phyloP scores from a whole-genome alignment of 768 basidiomycete genomes.

The Tricholoma saponaceum region DNA sequence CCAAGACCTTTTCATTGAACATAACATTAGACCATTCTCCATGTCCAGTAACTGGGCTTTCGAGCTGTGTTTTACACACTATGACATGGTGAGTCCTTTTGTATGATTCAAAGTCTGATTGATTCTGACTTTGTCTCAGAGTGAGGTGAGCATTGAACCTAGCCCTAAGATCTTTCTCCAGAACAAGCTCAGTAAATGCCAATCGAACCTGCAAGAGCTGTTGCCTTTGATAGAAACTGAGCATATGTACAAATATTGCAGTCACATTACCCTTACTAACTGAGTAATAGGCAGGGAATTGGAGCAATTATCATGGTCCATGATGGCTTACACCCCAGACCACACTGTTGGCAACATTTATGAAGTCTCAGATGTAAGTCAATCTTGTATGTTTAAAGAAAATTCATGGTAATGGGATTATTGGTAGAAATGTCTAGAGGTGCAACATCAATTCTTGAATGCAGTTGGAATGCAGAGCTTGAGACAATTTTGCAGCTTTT shows the following conservation, averaged over 20 bases:
- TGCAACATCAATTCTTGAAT: conserved; percentile 56
- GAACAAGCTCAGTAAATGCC: conserved; percentile 63
- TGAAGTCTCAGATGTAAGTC: conserved; percentile 52
- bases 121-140: conserved; percentile 30
- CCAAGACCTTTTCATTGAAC: conserved; percentile 66
- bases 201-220: conserved; percentile 61
- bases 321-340: conserved; percentile 45
- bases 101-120: background rate
- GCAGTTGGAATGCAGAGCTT: conserved; percentile 56
- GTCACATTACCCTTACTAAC: conserved; percentile 8
- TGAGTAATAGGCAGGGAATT: conserved; percentile 47
- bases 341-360: conserved; percentile 52
- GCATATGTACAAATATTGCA: conserved; percentile 36
- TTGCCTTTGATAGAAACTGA: conserved; percentile 53
- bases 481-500: conserved; percentile 55
- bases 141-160: conserved; percentile 59
- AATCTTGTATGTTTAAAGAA: conserved; percentile 10
- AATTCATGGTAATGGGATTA: conserved; percentile 14
- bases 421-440: conserved; percentile 58
- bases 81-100: conserved; percentile 59
- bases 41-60: conserved; percentile 67
- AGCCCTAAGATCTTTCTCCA: conserved; percentile 77
- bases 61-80: conserved; percentile 69
- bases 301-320: conserved; percentile 42
- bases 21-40: conserved; percentile 64